These are phyloP conservation scores for Penicillium oxalicum DNA, from an alignment of 2,329 filamentous ascomycete genomes.

Conservation along the genomic window DNA sequence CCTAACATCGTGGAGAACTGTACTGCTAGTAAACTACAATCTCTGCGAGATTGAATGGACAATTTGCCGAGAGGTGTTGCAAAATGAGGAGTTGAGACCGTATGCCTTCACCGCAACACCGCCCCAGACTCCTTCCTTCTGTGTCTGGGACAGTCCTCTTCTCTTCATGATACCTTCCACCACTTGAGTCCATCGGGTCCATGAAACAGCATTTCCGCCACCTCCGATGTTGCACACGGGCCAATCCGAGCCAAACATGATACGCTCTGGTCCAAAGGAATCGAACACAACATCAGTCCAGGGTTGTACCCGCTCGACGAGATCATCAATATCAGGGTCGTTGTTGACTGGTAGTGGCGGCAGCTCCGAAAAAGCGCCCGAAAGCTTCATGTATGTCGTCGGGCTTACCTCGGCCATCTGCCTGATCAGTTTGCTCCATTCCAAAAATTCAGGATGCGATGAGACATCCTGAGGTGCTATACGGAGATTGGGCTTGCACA, in stretches of 20 bases:
- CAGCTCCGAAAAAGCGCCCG: slow-evolving; percentile 77
- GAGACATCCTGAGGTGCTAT: slow-evolving; percentile 40
- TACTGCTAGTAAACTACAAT: too few species aligned
- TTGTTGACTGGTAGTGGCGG: slow-evolving; percentile 36
- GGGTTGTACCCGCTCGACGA: slow-evolving; percentile 56
- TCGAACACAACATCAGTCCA: slow-evolving; percentile 69
- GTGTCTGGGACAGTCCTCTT: slow-evolving; percentile 50
- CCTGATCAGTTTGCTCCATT: slow-evolving; percentile 65
- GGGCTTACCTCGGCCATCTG: slow-evolving; percentile 56
- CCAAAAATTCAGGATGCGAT: slow-evolving; percentile 53
- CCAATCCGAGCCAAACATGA: slow-evolving; percentile 95
- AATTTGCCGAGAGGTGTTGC: slow-evolving; percentile 24
- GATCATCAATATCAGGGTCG: slow-evolving; percentile 16
- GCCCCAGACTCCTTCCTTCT: slow-evolving; percentile 64
- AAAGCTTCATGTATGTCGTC: slow-evolving; percentile 84
- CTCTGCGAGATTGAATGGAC: slow-evolving; percentile 13
- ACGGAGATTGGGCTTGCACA: slow-evolving; percentile 78
- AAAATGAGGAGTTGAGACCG: slow-evolving; percentile 19
- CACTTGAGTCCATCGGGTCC: slow-evolving; percentile 68
- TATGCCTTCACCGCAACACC: slow-evolving; percentile 70
- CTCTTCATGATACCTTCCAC: slow-evolving; percentile 59
- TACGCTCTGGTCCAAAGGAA: slow-evolving; percentile 62
- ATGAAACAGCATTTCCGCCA: slow-evolving; percentile 53
- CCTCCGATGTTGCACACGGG: slow-evolving; percentile 74
- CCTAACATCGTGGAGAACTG: too few species aligned